Conservation (phyloP, 495 filamentous ascomycete genomes). For the Tuber calosporum region DNA sequence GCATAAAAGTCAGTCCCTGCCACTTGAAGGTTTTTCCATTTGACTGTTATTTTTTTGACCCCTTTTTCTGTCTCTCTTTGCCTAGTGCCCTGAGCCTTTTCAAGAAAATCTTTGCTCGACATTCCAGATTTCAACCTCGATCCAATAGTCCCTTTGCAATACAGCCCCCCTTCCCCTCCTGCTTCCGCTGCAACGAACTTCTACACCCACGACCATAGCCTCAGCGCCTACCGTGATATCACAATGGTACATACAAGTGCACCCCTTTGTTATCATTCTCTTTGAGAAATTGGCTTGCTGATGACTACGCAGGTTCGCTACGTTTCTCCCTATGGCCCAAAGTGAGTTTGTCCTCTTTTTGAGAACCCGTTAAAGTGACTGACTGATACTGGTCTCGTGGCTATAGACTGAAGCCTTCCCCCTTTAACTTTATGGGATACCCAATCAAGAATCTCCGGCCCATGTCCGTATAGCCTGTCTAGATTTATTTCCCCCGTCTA, state of each 20-base stretch:
- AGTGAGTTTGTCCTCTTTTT: slow-evolving; percentile 20
- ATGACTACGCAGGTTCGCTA: slow-evolving; percentile 30
- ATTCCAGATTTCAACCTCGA: background rate
- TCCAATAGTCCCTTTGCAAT: background rate
- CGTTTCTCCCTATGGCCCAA: slow-evolving; percentile 36
- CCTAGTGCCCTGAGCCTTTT: background rate
- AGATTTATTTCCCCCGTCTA: background rate
- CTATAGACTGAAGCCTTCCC: slow-evolving; percentile 30
- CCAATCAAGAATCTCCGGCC: slow-evolving; percentile 30
- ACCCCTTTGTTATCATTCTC: background rate
- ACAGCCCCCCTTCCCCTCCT: background rate
- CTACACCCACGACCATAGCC: background rate
- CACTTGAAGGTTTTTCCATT: background rate
- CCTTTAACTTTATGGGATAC: slow-evolving; percentile 27
- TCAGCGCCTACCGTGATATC: background rate
- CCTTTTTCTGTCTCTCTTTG: background rate
- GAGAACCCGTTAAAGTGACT: background rate
- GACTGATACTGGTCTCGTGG: background rate
- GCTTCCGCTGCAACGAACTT: background rate
- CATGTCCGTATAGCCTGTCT: slow-evolving; percentile 15
- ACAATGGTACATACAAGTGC: slow-evolving; percentile 18
- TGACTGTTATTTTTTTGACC: background rate
- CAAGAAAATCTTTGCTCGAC: background rate
- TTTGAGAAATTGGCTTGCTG: slow-evolving; percentile 20
- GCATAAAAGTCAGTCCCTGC: background rate